A percentile compares a stretch with the other conserved stretches of the same genome.
Conservation (phyloP, 768 basidiomycete species). For the Cystofilobasidium capitatum region DNA sequence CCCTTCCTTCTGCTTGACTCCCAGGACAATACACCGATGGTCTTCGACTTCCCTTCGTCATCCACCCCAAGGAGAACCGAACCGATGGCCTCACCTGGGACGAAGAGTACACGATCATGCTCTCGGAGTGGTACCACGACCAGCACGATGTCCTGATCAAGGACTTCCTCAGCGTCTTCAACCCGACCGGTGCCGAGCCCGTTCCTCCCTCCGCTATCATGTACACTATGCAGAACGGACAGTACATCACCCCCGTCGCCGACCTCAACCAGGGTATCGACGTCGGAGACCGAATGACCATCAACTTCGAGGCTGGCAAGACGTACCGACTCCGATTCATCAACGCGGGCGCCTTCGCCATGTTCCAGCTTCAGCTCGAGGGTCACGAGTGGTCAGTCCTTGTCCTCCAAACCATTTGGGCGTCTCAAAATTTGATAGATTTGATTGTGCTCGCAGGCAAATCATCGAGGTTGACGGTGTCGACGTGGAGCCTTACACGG, state of each 20-base stretch:
- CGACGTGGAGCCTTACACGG: slow-evolving; percentile 63
- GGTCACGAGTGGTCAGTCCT: slow-evolving; percentile 36
- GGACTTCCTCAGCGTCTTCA: slow-evolving; percentile 16
- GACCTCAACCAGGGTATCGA: slow-evolving; percentile 46
- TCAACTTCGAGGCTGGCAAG: slow-evolving; percentile 75
- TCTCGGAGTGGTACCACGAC: slow-evolving; percentile 84
- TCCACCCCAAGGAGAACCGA: slow-evolving; percentile 48
- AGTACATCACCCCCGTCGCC: slow-evolving; percentile 54
- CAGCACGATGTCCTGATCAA: slow-evolving; percentile 6
- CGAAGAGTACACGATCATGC: slow-evolving; percentile 74
- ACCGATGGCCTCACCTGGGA: slow-evolving; percentile 58
- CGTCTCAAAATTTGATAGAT: background rate
- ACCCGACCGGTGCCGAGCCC: slow-evolving; percentile 60
- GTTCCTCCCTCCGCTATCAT: slow-evolving; percentile 77
- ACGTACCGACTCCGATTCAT: slow-evolving; percentile 82
- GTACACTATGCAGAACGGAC: slow-evolving; percentile 67
- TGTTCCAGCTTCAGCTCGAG: slow-evolving; percentile 40
- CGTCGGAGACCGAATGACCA: slow-evolving; percentile 72
- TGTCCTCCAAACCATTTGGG: background rate
- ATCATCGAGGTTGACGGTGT: slow-evolving; percentile 41
- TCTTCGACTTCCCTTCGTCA: slow-evolving; percentile 71
- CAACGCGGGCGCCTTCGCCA: slow-evolving; percentile 46
- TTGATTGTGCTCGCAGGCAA: no score
- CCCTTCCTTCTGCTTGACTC: no score
- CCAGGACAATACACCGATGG: slow-evolving; percentile 79